A percentile compares a stretch with the other conserved stretches of the same genome.
Conservation (phyloP, 2,329 filamentous ascomycete genomes). For the Colletotrichum navitas region DNA sequence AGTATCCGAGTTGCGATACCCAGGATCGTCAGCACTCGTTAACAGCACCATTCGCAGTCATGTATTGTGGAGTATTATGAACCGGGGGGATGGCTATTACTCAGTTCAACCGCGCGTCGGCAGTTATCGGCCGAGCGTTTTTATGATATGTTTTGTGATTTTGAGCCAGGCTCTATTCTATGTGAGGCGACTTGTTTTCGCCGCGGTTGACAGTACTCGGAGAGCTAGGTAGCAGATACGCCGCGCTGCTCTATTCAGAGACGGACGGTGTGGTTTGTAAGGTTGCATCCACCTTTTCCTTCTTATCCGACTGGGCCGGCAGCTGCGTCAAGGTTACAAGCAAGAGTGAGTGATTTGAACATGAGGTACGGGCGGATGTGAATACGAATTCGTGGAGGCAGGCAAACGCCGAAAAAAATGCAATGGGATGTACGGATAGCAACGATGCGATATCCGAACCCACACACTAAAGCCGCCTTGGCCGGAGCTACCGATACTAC, state of each 20-base stretch:
- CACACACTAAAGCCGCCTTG: not conserved
- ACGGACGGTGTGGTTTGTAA: not conserved
- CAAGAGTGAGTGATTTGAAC: not conserved
- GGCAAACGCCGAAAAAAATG: not conserved
- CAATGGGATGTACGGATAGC: not conserved
- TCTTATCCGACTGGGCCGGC: not conserved
- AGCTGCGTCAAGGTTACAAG: not conserved
- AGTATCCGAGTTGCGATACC: not conserved
- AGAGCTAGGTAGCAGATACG: not conserved
- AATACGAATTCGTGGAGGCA: not conserved
- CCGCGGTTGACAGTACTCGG: not conserved
- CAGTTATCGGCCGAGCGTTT: not conserved
- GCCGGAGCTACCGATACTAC: constrained; percentile 34
- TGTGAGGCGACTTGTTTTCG: not conserved
- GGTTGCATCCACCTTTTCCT: not conserved
- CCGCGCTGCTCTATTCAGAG: not conserved
- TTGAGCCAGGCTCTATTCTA: not conserved
- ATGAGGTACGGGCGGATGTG: not conserved
- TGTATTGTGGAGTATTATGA: not conserved
- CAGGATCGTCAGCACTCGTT: not conserved
- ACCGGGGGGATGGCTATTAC: not conserved
- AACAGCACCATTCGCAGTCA: not conserved
- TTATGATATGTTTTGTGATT: not conserved
- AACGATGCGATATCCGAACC: not conserved
- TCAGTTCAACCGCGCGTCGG: not conserved